Conservation (phyloP, 345 rosid genomes). For the Xanthoceras sorbifolium region DNA sequence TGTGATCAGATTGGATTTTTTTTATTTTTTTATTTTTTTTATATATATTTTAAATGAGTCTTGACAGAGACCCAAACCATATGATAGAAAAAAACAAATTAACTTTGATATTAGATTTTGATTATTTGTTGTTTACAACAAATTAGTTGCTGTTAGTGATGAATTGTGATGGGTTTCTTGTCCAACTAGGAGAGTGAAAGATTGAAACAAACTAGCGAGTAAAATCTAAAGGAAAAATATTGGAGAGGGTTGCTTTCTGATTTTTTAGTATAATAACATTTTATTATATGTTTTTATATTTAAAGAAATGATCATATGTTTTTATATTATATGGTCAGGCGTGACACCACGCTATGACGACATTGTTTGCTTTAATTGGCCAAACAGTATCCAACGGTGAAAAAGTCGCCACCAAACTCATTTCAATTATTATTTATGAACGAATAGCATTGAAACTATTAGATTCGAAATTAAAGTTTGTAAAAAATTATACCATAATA, state of each 20-base stretch:
- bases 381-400: neutral
- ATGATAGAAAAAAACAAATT: neutral
- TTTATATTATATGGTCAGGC: neutral
- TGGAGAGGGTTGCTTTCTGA: conserved; percentile 6
- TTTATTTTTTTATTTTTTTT: too few relatives aligned
- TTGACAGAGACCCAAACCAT: neutral
- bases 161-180: conserved; percentile 7
- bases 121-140: too few relatives aligned
- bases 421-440: too few relatives aligned
- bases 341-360: neutral
- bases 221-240: too few relatives aligned
- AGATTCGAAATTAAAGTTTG: too few relatives aligned
- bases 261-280: neutral
- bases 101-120: too few relatives aligned
- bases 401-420: neutral
- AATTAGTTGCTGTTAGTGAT: neutral
- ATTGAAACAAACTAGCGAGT: conserved; percentile 20
- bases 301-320: neutral
- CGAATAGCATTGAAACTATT: too few relatives aligned
- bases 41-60: too few relatives aligned
- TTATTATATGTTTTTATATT: neutral
- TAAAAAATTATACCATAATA: too few relatives aligned
- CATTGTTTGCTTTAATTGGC: neutral
- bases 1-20: neutral
- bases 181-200: conserved; percentile 21